Conservation (phyloP, 495 filamentous ascomycete genomes). For the Aspergillus sparsus region DNA sequence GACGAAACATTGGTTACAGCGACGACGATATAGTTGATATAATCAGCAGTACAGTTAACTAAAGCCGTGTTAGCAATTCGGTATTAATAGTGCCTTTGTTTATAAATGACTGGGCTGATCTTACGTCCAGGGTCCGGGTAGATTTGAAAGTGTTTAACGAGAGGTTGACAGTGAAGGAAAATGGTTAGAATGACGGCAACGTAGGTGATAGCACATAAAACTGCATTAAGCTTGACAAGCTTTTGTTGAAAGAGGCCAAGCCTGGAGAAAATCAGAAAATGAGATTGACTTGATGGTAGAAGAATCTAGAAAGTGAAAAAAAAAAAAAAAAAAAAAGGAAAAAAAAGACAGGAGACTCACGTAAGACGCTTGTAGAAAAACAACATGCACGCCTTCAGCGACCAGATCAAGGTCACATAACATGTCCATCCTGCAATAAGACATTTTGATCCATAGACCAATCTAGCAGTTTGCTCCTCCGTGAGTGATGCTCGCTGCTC, state of each 20-base stretch:
- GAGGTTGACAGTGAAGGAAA: slow-evolving; percentile 45
- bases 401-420: slow-evolving; percentile 54
- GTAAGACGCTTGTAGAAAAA: slow-evolving; percentile 55
- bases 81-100: background rate
- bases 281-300: background rate
- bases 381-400: slow-evolving; percentile 51
- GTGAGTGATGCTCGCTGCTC: slow-evolving; percentile 35
- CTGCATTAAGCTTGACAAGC: slow-evolving; percentile 24
- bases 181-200: slow-evolving; percentile 46
- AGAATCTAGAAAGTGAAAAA: background rate
- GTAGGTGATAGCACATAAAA: slow-evolving; percentile 44
- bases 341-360: slow-evolving; percentile 26
- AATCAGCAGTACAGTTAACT: slow-evolving; percentile 23
- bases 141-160: slow-evolving; percentile 49
- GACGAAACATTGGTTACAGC: slow-evolving; percentile 24
- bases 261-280: background rate
- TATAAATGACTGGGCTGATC: background rate
- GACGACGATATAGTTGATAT: slow-evolving; percentile 25
- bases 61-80: background rate
- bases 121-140: slow-evolving; percentile 45
- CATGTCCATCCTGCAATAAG: slow-evolving; percentile 51
- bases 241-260: slow-evolving; percentile 27
- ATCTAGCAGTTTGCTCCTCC: slow-evolving; percentile 33
- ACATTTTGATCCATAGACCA: slow-evolving; percentile 48
- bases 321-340: background rate